phyloP scores from a whole-genome alignment of 2,329 filamentous ascomycete species.

The Colletotrichum paranaense region DNA sequence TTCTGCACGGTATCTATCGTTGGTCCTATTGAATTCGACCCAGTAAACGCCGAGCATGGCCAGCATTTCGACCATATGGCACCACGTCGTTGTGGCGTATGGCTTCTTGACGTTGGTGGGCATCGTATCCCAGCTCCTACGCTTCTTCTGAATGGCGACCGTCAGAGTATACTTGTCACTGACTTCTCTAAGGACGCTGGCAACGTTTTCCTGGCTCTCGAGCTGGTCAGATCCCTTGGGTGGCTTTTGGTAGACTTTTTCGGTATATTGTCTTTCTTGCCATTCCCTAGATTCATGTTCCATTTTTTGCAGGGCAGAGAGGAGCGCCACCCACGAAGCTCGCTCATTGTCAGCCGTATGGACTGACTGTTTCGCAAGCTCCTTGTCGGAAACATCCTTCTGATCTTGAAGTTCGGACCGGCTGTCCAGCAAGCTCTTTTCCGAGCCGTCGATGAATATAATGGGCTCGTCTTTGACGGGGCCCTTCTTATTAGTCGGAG shows the following conservation, averaged over 20 bases:
- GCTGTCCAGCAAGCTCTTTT: conserved; percentile 48
- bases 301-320: conserved; percentile 62
- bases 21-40: conserved; percentile 66
- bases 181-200: conserved; percentile 22
- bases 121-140: conserved; percentile 65
- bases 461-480: conserved; percentile 45
- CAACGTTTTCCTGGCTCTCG: not conserved
- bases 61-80: conserved; percentile 65
- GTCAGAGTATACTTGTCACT: conserved; percentile 51
- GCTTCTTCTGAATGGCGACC: conserved; percentile 59
- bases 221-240: conserved; percentile 5
- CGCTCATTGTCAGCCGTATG: conserved; percentile 68
- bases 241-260: not conserved
- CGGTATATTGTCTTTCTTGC: conserved; percentile 50
- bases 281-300: conserved; percentile 60
- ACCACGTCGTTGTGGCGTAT: conserved; percentile 66
- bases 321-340: conserved; percentile 64
- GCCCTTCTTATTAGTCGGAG: conserved; percentile 52
- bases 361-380: conserved; percentile 41
- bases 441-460: conserved; percentile 51
- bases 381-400: conserved; percentile 36
- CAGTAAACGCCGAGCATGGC: conserved; percentile 67
- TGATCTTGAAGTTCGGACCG: conserved; percentile 41
- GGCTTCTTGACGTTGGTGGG: conserved; percentile 58
- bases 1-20: conserved; percentile 64